Base-by-base conservation (phyloP, 805 yeast species). In the Millerago galiae region DNA sequence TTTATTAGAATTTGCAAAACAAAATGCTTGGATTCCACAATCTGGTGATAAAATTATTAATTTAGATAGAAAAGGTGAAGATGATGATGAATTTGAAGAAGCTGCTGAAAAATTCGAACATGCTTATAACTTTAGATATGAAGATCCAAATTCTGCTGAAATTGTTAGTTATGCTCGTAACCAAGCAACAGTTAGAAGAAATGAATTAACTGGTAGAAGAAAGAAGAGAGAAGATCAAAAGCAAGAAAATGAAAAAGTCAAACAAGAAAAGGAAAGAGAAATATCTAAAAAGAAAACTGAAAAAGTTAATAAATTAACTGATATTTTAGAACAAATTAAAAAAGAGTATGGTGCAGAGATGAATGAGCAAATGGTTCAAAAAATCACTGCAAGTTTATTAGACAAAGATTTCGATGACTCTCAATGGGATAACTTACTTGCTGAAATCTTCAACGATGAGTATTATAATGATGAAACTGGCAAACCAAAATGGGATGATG, bases 51-150 rank as follows among this genome's bases (percentile, higher is more conserved):
- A 75, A 50, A 71, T 71, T 5, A 67, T 79, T 28, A 59, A 74
- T 41, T 59, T 75, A 54, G 84, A 71, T 54, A 67, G 62, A 25
- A 51, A 54, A 36, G 58, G 61, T 42, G 64, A 59, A 29, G 88
- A 81, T 45, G 95, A 88, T 53, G 91, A 83, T 37, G 93, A 85
- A 42, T 90, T 90, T 56, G 97, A 91, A 38, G 85, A 87, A 34
- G 93, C 95, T 2, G 96, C 84, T 6, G 99, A 93, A 54, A 70
- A 78, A 55, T 89, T 87, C 55, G 99, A 93, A 63, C 79, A 79
- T 49, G 96, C 95, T 0, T 91, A 90, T 66, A 93, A 93, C 58
- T 91, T 91, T 72, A 76, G 99, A 60, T 93, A 76, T 60, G 99
- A 93, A 64, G 97, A 90, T 55, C 89, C 95, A 13, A 78, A 80